Conservation (phyloP, 73 alveolate genomes). For the Uronychia setigera region DNA sequence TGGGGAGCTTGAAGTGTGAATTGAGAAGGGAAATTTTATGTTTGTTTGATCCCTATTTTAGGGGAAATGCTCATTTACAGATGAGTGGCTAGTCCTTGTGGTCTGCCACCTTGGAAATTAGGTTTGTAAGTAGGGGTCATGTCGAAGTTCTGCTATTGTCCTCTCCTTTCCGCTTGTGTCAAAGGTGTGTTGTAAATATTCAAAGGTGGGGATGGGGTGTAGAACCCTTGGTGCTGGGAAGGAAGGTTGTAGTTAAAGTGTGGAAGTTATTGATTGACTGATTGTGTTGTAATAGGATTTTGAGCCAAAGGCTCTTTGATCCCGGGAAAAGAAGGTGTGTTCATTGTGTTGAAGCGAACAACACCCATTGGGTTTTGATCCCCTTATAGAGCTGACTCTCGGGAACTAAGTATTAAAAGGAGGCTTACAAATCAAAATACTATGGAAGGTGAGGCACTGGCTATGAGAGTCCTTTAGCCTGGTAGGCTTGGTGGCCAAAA, state of each 20-base stretch:
- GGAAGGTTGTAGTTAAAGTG: too few relatives aligned
- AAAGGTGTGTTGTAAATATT: not conserved
- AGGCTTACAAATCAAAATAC: too few relatives aligned
- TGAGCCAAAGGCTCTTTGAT: not conserved
- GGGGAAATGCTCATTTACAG: not conserved
- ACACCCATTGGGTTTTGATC: too few relatives aligned
- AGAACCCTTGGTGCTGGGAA: not conserved
- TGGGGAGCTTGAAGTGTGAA: too few relatives aligned
- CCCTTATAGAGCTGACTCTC: too few relatives aligned
- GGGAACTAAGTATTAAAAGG: too few relatives aligned
- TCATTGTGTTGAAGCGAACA: too few relatives aligned
- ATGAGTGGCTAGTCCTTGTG: not conserved
- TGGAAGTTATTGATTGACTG: not conserved
- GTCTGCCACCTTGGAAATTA: not conserved
- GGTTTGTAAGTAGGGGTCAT: not conserved
- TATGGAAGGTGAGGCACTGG: too few relatives aligned
- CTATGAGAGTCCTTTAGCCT: too few relatives aligned
- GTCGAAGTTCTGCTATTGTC: not conserved
- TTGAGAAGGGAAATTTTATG: too few relatives aligned
- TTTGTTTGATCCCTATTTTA: not conserved
- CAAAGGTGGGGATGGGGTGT: not conserved
- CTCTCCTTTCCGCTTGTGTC: not conserved
- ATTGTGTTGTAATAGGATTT: not conserved
- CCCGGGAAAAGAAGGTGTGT: slow-evolving; percentile 6
- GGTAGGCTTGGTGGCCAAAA: too few relatives aligned